Conservation (phyloP, 2,329 filamentous ascomycete species). For the Ceratocystis albifundus region DNA sequence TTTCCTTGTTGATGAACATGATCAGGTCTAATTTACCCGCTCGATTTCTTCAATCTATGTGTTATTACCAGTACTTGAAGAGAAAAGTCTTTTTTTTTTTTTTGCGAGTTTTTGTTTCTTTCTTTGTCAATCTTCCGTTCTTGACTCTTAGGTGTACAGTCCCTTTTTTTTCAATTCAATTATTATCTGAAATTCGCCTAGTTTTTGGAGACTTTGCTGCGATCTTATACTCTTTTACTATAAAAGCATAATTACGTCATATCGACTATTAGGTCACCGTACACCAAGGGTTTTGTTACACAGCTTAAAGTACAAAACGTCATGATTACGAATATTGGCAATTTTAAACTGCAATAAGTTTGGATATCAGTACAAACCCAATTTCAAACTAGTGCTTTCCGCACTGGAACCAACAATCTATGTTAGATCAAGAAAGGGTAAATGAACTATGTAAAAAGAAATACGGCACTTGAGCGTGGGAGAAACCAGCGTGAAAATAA, state of each 20-base stretch:
- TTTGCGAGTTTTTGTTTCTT: background rate
- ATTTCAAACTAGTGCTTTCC: too few relatives aligned
- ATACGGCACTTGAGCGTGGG: too few relatives aligned
- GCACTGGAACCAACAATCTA: too few relatives aligned
- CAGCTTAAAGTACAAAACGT: too few relatives aligned
- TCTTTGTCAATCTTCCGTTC: background rate
- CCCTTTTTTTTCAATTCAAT: background rate
- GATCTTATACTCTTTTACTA: background rate
- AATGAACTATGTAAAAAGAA: too few relatives aligned
- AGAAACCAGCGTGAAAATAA: too few relatives aligned
- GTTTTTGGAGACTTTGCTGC: background rate
- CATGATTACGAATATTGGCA: too few relatives aligned
- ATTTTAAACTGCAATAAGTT: too few relatives aligned
- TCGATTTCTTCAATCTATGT: slow-evolving; percentile 12
- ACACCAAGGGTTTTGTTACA: too few relatives aligned
- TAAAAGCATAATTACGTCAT: background rate
- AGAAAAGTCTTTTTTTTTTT: slow-evolving; percentile 10
- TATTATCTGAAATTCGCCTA: background rate
- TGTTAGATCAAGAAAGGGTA: too few relatives aligned
- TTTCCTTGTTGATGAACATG: slow-evolving; percentile 4
- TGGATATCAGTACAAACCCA: too few relatives aligned
- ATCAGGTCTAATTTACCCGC: background rate
- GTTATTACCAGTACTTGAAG: slow-evolving; percentile 7
- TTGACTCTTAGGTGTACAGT: slow-evolving; percentile 5
- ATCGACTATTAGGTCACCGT: too few relatives aligned